Percentiles rank a stretch among this genome's conserved stretches.
Conservation (phyloP, 2,329 filamentous ascomycete species). For the Xylariomycetidae sp. region DNA sequence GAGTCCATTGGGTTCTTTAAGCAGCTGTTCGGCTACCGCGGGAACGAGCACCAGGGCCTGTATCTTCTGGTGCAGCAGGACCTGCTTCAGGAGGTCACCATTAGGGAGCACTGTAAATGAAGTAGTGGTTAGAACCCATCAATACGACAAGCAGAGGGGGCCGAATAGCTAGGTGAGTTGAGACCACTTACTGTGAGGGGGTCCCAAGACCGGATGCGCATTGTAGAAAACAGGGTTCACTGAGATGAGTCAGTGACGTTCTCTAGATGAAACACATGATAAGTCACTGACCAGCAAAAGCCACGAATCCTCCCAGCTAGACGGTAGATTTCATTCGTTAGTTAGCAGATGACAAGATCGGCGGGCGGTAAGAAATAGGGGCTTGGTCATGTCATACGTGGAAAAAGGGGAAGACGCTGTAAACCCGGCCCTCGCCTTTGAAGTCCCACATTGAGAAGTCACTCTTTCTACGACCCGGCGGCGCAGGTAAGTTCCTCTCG, state of each 20-base stretch:
- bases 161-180: no score
- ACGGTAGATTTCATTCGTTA: no score
- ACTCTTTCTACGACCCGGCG: neutral
- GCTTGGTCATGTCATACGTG: no score
- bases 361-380: no score
- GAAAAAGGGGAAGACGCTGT: neutral
- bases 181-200: no score
- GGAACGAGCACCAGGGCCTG: constrained; percentile 9
- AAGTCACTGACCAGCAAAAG: constrained; percentile 6
- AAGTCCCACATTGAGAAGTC: neutral
- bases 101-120: no score
- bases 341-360: no score
- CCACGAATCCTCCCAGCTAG: constrained; percentile 3
- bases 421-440: neutral
- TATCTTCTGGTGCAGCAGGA: constrained; percentile 10
- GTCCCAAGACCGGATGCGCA: constrained; percentile 9
- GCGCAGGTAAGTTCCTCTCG: constrained; percentile 1
- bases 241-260: neutral
- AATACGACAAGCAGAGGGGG: no score
- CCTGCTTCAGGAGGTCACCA: constrained; percentile 7
- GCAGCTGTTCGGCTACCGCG: constrained; percentile 10
- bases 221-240: constrained; percentile 8
- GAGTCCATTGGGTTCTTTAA: constrained; percentile 8
- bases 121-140: no score
- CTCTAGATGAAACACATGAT: no score